phyloP scores from a whole-genome alignment of 2,329 filamentous ascomycete species.

The Triangularia verruculosa region DNA sequence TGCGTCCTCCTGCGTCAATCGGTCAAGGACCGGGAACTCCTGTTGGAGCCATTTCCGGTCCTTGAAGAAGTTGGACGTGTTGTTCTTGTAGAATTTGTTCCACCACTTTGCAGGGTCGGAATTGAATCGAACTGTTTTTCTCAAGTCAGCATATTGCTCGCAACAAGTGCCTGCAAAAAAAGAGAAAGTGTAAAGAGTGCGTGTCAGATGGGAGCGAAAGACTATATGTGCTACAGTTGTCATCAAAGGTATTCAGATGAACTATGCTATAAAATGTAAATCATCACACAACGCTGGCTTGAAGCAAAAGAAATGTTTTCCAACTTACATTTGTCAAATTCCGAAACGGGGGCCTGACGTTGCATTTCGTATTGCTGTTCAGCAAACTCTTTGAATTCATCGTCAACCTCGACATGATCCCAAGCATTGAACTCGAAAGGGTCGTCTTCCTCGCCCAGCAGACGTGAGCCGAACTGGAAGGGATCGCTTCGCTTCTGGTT shows the following conservation, averaged over 20 bases:
- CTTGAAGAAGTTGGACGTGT: slow-evolving; percentile 97
- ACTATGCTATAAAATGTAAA: slow-evolving; percentile 64
- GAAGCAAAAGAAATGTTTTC: slow-evolving; percentile 7
- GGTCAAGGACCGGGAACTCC: slow-evolving; percentile 85
- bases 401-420: slow-evolving; percentile 95
- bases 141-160: slow-evolving; percentile 38
- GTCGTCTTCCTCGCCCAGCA: slow-evolving; percentile 77
- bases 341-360: slow-evolving; percentile 79
- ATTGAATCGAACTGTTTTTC: slow-evolving; percentile 71
- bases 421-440: slow-evolving; percentile 98
- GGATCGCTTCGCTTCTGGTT: slow-evolving; percentile 87
- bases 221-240: slow-evolving; percentile 56
- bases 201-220: slow-evolving; percentile 74
- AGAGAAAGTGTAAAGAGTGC: slow-evolving; percentile 14
- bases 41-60: slow-evolving; percentile 95
- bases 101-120: slow-evolving; percentile 90
- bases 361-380: slow-evolving; percentile 82
- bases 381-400: slow-evolving; percentile 80
- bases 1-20: slow-evolving; percentile 67
- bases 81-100: slow-evolving; percentile 98
- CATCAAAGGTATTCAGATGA: slow-evolving; percentile 66
- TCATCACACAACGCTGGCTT: slow-evolving; percentile 37
- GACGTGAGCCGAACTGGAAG: slow-evolving; percentile 92
- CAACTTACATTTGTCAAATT: slow-evolving; percentile 80
- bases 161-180: slow-evolving; percentile 2